phyloP scores from a whole-genome alignment of 768 basidiomycete genomes.

The Pleurotus tuber-regium region DNA sequence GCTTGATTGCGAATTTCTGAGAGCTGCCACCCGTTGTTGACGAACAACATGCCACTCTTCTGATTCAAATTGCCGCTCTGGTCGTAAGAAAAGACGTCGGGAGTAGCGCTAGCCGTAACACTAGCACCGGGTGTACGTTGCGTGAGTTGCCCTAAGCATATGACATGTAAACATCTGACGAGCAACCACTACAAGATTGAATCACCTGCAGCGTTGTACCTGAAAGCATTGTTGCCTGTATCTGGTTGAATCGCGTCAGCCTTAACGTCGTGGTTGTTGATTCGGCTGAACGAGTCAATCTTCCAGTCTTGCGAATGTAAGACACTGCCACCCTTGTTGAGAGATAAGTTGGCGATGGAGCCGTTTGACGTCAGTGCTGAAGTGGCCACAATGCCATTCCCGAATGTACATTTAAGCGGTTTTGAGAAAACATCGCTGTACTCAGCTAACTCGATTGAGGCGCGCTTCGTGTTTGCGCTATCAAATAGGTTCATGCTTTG shows the following conservation, averaged over 20 bases:
- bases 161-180: background rate
- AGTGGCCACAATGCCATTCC: background rate
- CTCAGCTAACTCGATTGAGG: background rate
- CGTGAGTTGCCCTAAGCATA: background rate
- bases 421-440: conserved; percentile 4
- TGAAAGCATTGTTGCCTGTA: conserved; percentile 1
- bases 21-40: conserved; percentile 13
- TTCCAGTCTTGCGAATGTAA: conserved; percentile 3
- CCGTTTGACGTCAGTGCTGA: background rate
- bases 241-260: conserved; percentile 1
- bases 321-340: background rate
- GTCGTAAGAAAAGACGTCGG: conserved; percentile 8
- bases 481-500: background rate
- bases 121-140: background rate
- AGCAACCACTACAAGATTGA: background rate
- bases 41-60: conserved; percentile 8
- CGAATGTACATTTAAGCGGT: background rate
- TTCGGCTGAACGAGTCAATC: conserved; percentile 2
- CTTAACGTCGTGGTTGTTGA: background rate
- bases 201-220: conserved; percentile 4
- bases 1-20: conserved; percentile 2
- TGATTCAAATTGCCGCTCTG: conserved; percentile 10
- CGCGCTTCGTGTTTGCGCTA: background rate
- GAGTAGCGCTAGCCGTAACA: background rate
- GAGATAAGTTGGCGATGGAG: background rate